Evolutionary conservation across 1,139 yeast species (phyloP), one percentile per base, ranked within the genome.

Genomic region (Suhomyces taliae): DNA sequence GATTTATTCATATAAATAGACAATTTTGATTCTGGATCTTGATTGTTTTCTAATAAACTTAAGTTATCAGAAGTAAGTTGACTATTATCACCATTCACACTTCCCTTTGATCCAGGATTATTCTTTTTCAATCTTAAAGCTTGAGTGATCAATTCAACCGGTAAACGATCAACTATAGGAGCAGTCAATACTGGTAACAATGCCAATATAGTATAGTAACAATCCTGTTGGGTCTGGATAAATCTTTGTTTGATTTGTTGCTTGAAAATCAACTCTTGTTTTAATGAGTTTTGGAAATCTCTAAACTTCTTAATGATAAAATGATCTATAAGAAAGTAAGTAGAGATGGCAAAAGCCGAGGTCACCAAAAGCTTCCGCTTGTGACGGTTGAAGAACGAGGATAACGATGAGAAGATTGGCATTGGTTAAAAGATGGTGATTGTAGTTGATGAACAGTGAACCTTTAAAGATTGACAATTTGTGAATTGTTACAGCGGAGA

Each of bases 221-320:
- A 89, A 67, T 93, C 98, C 58, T 85, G 86, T 61, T 91, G 98
- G 19, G 97, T 93, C 69, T 90, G 97, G 45, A 87, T 83, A 61
- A 90, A 93, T 51, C 96, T 50, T 44, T 63, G 62, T 42, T 59
- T 58, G 39, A 86, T 85, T 58, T 87, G 95, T 60, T 89, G 96
- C 57, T 85, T 82, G 44, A 90, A 85, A 50, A 85, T 81, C 48
- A 86, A 79, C 66, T 90, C 95, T 57, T 87, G 88, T 49, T 81
- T 77, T 49, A 90, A 68, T 41, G 85, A 75, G 54, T 84, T 81
- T 61, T 86, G 91, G 56, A 86, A 78, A 61, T 85, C 84, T 45
- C 78, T 69, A 53, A 89, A 71, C 64, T 83, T 83, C 55, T 74
- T 71, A 54, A 55, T 73, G 34, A 87, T 75, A 59, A 81, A 85